Percentiles rank a stretch among this genome's conserved stretches.
Conservation (phyloP, 768 basidiomycete genomes). For the Phanerochaete carnosa region DNA sequence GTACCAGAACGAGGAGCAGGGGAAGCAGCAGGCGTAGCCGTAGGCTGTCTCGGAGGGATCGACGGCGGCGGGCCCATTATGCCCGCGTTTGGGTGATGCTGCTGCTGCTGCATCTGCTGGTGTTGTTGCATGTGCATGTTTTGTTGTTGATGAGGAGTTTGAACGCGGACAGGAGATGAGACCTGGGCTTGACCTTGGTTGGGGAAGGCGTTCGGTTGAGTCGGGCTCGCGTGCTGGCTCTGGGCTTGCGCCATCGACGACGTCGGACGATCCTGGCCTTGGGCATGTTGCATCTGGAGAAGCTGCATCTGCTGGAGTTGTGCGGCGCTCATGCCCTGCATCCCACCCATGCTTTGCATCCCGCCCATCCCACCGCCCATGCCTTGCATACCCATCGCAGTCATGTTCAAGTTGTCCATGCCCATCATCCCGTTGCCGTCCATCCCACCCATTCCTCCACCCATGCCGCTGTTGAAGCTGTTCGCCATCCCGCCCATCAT, state of each 20-base stretch:
- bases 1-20: constrained; percentile 15
- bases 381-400: constrained; percentile 1
- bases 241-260: constrained; percentile 6
- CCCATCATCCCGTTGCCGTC: constrained; percentile 4
- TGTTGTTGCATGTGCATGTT: constrained; percentile 10
- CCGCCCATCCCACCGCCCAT: constrained; percentile 5
- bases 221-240: constrained; percentile 11
- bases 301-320: constrained; percentile 20
- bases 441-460: neutral
- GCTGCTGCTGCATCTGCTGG: constrained; percentile 20
- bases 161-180: constrained; percentile 4
- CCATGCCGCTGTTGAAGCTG: neutral
- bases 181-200: neutral
- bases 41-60: constrained; percentile 24
- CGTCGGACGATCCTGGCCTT: neutral
- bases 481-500: neutral
- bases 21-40: constrained; percentile 13
- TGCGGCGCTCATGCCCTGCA: constrained; percentile 17
- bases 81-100: neutral
- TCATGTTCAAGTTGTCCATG: constrained; percentile 3
- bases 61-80: constrained; percentile 25
- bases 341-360: constrained; percentile 7
- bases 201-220: constrained; percentile 3
- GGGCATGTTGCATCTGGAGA: constrained; percentile 15
- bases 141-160: neutral